These are phyloP conservation scores for Spinacia oleracea DNA, from an alignment of 179 eudicot genomes.

Conservation along the genomic window DNA sequence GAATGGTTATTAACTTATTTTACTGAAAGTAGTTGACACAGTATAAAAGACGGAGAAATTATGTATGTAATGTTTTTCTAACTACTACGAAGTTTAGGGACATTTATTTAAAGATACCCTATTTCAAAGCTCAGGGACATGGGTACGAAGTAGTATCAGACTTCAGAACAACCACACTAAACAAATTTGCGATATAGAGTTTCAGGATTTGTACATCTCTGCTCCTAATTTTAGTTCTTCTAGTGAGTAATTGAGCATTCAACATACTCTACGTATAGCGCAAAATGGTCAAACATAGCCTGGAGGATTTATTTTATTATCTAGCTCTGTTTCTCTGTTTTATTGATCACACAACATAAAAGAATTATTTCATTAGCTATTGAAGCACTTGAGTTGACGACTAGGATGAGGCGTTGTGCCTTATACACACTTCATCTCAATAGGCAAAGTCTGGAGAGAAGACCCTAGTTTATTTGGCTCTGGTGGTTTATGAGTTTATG, in stretches of 20 bases:
- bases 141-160: neutral
- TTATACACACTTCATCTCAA: neutral
- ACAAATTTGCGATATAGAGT: neutral
- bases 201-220: neutral
- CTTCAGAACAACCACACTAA: neutral
- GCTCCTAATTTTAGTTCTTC: too few relatives aligned
- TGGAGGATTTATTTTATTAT: neutral
- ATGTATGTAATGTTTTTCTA: neutral
- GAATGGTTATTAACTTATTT: too few relatives aligned
- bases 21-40: neutral
- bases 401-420: neutral
- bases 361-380: neutral
- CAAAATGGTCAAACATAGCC: neutral
- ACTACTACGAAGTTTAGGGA: neutral
- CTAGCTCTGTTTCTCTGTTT: neutral
- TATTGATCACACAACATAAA: neutral
- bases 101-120: neutral
- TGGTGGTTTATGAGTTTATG: too few relatives aligned
- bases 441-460: too few relatives aligned
- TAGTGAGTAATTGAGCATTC: neutral
- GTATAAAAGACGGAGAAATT: neutral
- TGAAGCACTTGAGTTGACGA: neutral
- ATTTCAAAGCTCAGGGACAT: too few relatives aligned
- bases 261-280: neutral
- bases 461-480: too few relatives aligned